These are phyloP conservation scores for Cymbidium sinense DNA, from an alignment of 106 monocot genomes.

Conservation along the genomic window DNA sequence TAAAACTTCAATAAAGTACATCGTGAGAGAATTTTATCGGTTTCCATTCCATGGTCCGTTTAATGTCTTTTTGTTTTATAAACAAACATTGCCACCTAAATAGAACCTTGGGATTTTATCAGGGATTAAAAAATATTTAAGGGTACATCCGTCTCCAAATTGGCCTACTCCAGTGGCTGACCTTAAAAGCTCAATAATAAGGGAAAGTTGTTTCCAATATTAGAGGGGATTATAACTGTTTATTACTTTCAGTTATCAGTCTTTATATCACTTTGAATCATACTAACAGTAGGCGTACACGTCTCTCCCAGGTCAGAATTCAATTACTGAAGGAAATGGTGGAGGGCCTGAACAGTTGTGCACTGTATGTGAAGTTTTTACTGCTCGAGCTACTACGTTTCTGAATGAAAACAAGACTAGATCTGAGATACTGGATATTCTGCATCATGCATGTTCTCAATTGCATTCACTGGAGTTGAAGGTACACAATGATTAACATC, in stretches of 20 bases:
- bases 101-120: background rate
- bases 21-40: too few relatives aligned
- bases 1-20: too few relatives aligned
- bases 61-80: background rate
- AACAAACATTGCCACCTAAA: background rate
- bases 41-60: background rate
- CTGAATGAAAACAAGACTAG: slow-evolving; percentile 49
- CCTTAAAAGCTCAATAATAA: background rate
- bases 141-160: background rate
- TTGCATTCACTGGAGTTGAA: slow-evolving; percentile 35
- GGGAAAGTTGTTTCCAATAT: background rate
- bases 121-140: background rate
- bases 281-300: background rate
- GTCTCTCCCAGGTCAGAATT: background rate
- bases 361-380: slow-evolving; percentile 48
- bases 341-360: slow-evolving; percentile 33
- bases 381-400: slow-evolving; percentile 32
- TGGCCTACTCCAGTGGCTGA: background rate
- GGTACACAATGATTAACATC: slow-evolving; percentile 17
- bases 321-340: background rate
- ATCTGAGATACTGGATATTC: slow-evolving; percentile 31
- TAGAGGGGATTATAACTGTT: background rate
- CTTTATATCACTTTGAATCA: background rate
- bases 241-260: background rate
- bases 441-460: slow-evolving; percentile 50